phyloP scores from a whole-genome alignment of 371 early-diverging fungal species.

The Mortierella sp. region DNA sequence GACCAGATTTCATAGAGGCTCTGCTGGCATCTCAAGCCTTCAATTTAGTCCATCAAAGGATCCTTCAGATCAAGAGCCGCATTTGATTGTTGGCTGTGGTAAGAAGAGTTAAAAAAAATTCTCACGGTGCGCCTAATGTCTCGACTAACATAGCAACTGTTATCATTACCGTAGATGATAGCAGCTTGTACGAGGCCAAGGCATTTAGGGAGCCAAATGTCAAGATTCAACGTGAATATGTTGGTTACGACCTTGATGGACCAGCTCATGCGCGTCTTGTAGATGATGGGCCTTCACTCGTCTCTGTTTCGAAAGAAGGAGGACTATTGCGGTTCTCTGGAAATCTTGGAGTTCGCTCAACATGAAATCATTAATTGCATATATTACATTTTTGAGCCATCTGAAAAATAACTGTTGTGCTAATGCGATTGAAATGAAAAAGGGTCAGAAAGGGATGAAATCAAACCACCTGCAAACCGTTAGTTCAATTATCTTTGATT shows the following conservation, averaged over 20 bases:
- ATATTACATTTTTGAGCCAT: neutral
- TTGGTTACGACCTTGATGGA: constrained; percentile 57
- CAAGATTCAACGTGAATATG: constrained; percentile 46
- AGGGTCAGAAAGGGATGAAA: neutral
- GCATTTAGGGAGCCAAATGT: constrained; percentile 8
- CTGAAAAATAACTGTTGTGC: neutral
- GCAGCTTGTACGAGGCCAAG: constrained; percentile 44
- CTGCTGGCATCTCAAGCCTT: constrained; percentile 49
- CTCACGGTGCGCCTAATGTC: no score
- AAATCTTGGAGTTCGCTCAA: constrained; percentile 15
- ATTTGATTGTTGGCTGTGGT: constrained; percentile 45
- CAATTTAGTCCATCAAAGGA: constrained; percentile 16
- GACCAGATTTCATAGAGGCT: constrained; percentile 36
- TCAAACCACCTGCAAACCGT: neutral
- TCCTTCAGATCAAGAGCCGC: constrained; percentile 12
- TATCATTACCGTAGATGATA: constrained; percentile 44
- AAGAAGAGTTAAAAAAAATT: neutral
- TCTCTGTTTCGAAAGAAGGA: constrained; percentile 41
- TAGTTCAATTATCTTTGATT: no score
- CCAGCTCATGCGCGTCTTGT: constrained; percentile 40
- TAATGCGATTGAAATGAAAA: neutral
- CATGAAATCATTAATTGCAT: neutral
- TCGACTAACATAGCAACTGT: neutral
- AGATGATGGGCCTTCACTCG: constrained; percentile 38
- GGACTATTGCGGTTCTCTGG: constrained; percentile 38